phyloP scores from a whole-genome alignment of 176 grass and related monocot genomes.

The Lolium perenne region DNA sequence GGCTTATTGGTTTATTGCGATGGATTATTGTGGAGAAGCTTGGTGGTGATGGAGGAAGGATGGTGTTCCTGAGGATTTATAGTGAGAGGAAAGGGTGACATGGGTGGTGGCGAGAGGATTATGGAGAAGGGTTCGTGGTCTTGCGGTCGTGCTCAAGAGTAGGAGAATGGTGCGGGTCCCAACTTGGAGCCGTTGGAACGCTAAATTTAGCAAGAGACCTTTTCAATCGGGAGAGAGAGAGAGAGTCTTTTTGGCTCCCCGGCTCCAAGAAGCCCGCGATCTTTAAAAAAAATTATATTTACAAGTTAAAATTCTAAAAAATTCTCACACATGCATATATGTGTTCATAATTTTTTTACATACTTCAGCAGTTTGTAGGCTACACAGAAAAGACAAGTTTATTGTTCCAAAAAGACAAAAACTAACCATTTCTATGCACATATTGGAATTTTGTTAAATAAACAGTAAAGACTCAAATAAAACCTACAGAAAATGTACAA shows the following conservation, averaged over 20 bases:
- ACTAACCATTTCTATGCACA: too few relatives aligned
- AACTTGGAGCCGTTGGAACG: constrained; percentile 15
- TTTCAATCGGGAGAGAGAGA: background rate
- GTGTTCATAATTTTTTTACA: too few relatives aligned
- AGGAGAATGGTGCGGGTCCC: constrained; percentile 15
- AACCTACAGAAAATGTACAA: too few relatives aligned
- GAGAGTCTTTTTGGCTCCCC: background rate
- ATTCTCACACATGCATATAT: too few relatives aligned
- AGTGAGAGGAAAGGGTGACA: background rate
- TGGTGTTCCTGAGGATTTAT: constrained; percentile 45
- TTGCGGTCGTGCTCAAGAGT: constrained; percentile 31
- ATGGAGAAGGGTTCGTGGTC: constrained; percentile 1
- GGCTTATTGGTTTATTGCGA: constrained; percentile 26
- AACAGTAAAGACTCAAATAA: too few relatives aligned
- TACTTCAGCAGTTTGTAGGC: too few relatives aligned
- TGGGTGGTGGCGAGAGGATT: constrained; percentile 41
- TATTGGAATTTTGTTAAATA: too few relatives aligned
- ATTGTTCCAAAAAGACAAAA: too few relatives aligned
- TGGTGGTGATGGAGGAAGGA: constrained; percentile 19
- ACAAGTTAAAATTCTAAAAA: too few relatives aligned
- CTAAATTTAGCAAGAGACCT: background rate
- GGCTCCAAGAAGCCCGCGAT: background rate
- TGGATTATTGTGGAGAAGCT: constrained; percentile 1
- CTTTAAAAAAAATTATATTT: too few relatives aligned
- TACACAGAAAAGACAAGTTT: too few relatives aligned